Percentiles rank a stretch among this genome's conserved stretches.
These are phyloP conservation scores for Beauveria rudraprayagi DNA, from an alignment of 2,329 filamentous ascomycete species.

Conservation along the genomic window DNA sequence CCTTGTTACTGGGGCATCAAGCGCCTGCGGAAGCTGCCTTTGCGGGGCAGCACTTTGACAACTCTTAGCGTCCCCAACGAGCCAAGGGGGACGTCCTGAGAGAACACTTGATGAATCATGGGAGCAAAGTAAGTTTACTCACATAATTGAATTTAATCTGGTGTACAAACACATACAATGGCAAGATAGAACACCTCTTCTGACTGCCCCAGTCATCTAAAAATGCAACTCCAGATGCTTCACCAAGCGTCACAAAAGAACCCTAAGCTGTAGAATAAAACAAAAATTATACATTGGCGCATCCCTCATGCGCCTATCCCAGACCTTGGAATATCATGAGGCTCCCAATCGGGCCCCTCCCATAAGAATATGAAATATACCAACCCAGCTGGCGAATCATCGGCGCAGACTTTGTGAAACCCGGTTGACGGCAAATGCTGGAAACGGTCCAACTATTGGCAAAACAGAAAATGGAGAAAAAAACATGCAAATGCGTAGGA, in stretches of 20 bases:
- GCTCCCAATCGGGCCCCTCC: not conserved
- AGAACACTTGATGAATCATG: constrained; percentile 6
- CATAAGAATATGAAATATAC: constrained; percentile 1
- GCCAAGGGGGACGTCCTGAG: not conserved
- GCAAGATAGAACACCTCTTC: not conserved
- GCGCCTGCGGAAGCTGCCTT: too few species aligned
- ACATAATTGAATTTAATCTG: not conserved
- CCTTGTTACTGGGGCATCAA: too few species aligned
- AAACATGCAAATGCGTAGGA: constrained; percentile 2
- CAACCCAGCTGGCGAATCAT: constrained; percentile 5
- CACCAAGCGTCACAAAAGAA: not conserved
- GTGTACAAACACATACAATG: not conserved
- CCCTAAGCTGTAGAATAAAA: not conserved
- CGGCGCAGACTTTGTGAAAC: not conserved
- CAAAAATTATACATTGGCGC: not conserved
- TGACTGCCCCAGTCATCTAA: constrained; percentile 4
- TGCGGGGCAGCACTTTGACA: too few species aligned
- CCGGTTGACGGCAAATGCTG: not conserved
- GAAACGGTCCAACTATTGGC: not conserved
- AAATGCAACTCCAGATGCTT: constrained; percentile 7
- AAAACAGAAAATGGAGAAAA: not conserved
- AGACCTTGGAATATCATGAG: not conserved
- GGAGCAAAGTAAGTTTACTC: not conserved
- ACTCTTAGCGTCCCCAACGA: too few species aligned
- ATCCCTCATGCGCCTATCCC: constrained; percentile 1